Percentiles rank a stretch among this genome's conserved stretches.
Evolutionary conservation across 495 filamentous ascomycete genomes (phyloP).

Genomic region (Aspergillus saccharolyticus): DNA sequence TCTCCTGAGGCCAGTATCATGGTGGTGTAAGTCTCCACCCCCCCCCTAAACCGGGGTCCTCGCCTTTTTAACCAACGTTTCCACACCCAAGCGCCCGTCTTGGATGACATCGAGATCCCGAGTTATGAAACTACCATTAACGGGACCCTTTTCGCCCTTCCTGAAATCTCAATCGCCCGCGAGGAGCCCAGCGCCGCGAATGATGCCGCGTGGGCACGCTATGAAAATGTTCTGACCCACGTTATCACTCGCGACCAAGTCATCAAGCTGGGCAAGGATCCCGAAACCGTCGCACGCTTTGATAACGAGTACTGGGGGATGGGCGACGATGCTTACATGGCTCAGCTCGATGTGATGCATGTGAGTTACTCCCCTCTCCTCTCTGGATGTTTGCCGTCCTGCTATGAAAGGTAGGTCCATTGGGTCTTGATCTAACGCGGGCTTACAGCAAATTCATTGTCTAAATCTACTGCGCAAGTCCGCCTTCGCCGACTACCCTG

Average conservation of each 20-base stretch:
- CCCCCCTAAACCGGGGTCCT: too few relatives aligned
- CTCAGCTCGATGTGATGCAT: constrained; percentile 30
- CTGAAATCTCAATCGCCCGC: constrained; percentile 4
- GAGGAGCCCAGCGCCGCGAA: constrained; percentile 15
- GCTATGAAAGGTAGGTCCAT: too few relatives aligned
- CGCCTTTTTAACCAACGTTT: too few relatives aligned
- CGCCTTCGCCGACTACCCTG: constrained; percentile 26
- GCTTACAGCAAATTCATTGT: constrained; percentile 16
- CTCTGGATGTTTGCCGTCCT: too few relatives aligned
- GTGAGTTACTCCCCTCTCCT: constrained; percentile 11
- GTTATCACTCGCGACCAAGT: constrained; percentile 11
- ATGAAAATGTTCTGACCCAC: constrained; percentile 25
- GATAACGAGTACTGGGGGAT: constrained; percentile 28
- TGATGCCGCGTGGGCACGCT: constrained; percentile 28
- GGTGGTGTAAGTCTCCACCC: background rate
- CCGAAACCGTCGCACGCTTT: constrained; percentile 25
- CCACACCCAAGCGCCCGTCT: background rate
- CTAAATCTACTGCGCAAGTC: constrained; percentile 29
- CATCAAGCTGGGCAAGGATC: constrained; percentile 32
- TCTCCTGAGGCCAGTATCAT: background rate
- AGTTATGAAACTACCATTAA: background rate
- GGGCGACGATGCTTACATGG: constrained; percentile 33
- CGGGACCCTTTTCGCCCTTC: constrained; percentile 2
- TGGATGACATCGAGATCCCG: background rate
- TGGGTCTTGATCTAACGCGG: too few relatives aligned